A percentile compares a stretch with the other conserved stretches of the same genome.
Evolutionary conservation across 2,329 filamentous ascomycete species (phyloP).

Genomic region (Helotiales sp.): DNA sequence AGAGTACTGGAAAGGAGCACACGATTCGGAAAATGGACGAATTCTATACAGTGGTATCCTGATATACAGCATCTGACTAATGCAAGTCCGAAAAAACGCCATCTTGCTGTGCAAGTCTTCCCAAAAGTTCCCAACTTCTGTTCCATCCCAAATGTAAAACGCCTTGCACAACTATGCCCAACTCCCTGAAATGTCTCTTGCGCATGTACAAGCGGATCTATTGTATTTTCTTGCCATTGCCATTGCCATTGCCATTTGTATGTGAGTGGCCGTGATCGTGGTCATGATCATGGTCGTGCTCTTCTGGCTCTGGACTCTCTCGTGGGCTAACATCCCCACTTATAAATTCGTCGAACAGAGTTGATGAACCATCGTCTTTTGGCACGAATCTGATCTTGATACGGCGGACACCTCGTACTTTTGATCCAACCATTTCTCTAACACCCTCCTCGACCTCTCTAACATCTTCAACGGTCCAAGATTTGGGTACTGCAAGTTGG

Average conservation of each 20-base stretch:
- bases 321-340: slow-evolving; percentile 62
- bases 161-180: slow-evolving; percentile 19
- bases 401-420: slow-evolving; percentile 82
- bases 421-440: slow-evolving; percentile 72
- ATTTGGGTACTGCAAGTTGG: slow-evolving; percentile 78
- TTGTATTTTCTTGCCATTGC: slow-evolving; percentile 42
- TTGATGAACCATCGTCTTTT: slow-evolving; percentile 60
- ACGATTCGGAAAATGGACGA: background rate
- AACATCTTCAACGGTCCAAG: slow-evolving; percentile 76
- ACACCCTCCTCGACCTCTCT: slow-evolving; percentile 74
- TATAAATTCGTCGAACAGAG: slow-evolving; percentile 82
- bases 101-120: slow-evolving; percentile 29
- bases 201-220: slow-evolving; percentile 33
- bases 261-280: slow-evolving; percentile 47
- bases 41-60: slow-evolving; percentile 23
- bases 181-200: slow-evolving; percentile 23
- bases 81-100: slow-evolving; percentile 26
- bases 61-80: slow-evolving; percentile 29
- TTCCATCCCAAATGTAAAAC: slow-evolving; percentile 12
- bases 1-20: background rate
- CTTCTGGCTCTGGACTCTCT: slow-evolving; percentile 65
- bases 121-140: slow-evolving; percentile 13
- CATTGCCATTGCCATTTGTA: slow-evolving; percentile 44
- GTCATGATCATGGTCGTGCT: slow-evolving; percentile 53
- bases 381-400: slow-evolving; percentile 85